These are phyloP conservation scores for Russula virescens DNA, from an alignment of 768 basidiomycete species.

Conservation along the genomic window DNA sequence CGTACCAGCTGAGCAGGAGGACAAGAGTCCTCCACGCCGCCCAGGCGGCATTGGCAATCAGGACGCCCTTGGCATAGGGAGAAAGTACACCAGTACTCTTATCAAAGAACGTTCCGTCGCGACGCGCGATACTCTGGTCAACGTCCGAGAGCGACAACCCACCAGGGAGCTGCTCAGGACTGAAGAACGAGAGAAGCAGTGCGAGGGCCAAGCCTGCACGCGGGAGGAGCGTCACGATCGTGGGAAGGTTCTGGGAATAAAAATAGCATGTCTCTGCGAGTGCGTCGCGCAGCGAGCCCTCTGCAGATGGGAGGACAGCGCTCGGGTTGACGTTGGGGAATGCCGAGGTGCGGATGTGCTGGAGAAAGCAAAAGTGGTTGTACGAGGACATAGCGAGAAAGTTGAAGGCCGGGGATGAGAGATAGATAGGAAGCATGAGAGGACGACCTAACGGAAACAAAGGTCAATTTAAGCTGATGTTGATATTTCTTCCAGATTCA, in stretches of 20 bases:
- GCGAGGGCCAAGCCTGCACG: slow-evolving; percentile 72
- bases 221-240: slow-evolving; percentile 75
- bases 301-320: slow-evolving; percentile 19
- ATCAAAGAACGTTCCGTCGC: slow-evolving; percentile 76
- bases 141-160: slow-evolving; percentile 42
- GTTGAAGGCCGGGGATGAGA: slow-evolving; percentile 73
- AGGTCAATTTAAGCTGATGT: background rate
- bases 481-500: slow-evolving; percentile 7
- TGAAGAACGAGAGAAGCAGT: slow-evolving; percentile 59
- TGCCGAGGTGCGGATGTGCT: slow-evolving; percentile 69
- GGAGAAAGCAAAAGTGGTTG: slow-evolving; percentile 78
- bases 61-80: slow-evolving; percentile 65
- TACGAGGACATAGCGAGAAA: slow-evolving; percentile 74
- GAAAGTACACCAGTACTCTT: slow-evolving; percentile 60
- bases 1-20: slow-evolving; percentile 63
- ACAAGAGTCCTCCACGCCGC: slow-evolving; percentile 69
- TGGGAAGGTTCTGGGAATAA: slow-evolving; percentile 81
- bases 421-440: slow-evolving; percentile 73
- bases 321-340: slow-evolving; percentile 47
- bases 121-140: slow-evolving; percentile 37
- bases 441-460: slow-evolving; percentile 58
- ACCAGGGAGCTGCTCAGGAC: slow-evolving; percentile 38
- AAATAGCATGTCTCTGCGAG: slow-evolving; percentile 82
- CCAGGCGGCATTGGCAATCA: slow-evolving; percentile 78
- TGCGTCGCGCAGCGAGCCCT: slow-evolving; percentile 39